Evolutionary conservation across 2,329 filamentous ascomycete species (phyloP).

Genomic region (Aschersonia sp.): DNA sequence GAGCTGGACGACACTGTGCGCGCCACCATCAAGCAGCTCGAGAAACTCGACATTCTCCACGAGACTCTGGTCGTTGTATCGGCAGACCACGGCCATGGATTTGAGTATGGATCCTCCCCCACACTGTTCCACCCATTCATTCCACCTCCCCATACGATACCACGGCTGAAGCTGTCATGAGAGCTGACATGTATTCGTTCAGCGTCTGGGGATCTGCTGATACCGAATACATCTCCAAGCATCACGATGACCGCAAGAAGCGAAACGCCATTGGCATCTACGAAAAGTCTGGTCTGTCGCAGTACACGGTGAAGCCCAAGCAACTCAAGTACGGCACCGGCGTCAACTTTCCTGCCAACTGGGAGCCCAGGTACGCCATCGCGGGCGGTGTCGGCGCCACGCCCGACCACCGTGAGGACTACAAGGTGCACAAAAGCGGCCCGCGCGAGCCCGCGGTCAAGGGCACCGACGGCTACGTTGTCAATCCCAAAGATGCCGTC

Average conservation of each 20-base stretch:
- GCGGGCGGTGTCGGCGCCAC: conserved; percentile 56
- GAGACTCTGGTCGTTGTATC: conserved; percentile 70
- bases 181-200: not conserved
- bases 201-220: conserved; percentile 67
- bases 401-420: conserved; percentile 67
- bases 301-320: conserved; percentile 49
- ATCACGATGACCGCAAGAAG: conserved; percentile 55
- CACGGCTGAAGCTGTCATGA: not conserved
- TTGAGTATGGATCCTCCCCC: conserved; percentile 35
- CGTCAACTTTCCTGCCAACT: conserved; percentile 66
- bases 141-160: no score
- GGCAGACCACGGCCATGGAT: conserved; percentile 81
- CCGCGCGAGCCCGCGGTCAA: conserved; percentile 47
- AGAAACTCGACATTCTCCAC: conserved; percentile 49
- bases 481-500: conserved; percentile 50
- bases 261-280: conserved; percentile 63
- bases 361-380: conserved; percentile 73
- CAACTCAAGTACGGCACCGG: conserved; percentile 58
- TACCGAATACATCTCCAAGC: conserved; percentile 57
- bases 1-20: conserved; percentile 75
- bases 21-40: conserved; percentile 58
- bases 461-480: conserved; percentile 39
- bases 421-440: conserved; percentile 51
- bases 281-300: conserved; percentile 55
- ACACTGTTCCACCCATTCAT: not conserved